Percentiles rank a stretch among this genome's conserved stretches.
Evolutionary conservation across 73 alveolate genomes (phyloP).

Genomic region (Paramecium sonneborni): DNA sequence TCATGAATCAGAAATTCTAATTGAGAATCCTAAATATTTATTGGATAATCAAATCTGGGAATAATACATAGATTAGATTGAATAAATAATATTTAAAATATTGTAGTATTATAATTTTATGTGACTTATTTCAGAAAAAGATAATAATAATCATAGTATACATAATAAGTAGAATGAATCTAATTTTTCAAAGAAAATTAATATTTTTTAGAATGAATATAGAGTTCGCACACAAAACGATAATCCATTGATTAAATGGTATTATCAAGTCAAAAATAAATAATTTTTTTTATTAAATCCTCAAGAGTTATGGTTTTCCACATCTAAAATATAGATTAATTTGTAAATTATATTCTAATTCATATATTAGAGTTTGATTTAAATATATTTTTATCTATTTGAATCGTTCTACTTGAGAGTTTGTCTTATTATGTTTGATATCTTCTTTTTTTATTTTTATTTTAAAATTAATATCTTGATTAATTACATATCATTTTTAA

Average conservation of each 20-base stretch:
- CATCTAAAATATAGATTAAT: background rate
- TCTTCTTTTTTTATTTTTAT: too few relatives aligned
- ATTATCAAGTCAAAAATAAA: background rate
- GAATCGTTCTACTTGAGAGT: too few relatives aligned
- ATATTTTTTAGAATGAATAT: background rate
- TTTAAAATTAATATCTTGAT: too few relatives aligned
- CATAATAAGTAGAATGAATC: background rate
- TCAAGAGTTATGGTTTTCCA: background rate
- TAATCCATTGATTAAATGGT: background rate
- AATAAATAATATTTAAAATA: background rate
- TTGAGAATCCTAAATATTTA: background rate
- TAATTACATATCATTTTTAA: conserved; percentile 66
- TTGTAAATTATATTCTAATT: background rate
- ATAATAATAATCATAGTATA: background rate
- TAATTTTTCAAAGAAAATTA: background rate
- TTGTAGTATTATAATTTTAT: background rate
- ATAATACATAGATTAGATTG: background rate
- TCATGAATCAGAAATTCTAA: background rate
- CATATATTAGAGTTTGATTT: too few relatives aligned
- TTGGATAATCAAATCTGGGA: background rate
- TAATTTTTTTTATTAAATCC: background rate
- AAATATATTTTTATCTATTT: too few relatives aligned
- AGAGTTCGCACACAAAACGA: background rate
- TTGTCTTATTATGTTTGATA: too few relatives aligned
- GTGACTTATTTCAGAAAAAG: background rate